These are phyloP conservation scores for Tillandsia fasciculata DNA, from an alignment of 176 grass and related monocot genomes.

Conservation along the genomic window DNA sequence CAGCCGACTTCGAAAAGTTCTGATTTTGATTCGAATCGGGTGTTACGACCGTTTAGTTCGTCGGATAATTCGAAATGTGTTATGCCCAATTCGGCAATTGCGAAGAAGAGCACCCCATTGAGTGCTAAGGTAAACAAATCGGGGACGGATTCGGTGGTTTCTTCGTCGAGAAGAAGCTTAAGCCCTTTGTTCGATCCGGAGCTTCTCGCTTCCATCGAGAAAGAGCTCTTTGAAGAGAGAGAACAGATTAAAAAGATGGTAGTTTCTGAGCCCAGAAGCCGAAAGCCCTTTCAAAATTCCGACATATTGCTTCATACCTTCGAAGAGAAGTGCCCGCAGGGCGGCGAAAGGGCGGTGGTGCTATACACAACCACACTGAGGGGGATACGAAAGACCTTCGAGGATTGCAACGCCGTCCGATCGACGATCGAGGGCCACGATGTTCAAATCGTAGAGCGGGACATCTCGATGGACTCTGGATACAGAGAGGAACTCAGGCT, in stretches of 20 bases:
- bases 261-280: conserved; percentile 21
- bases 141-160: conserved; percentile 23
- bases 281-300: conserved; percentile 31
- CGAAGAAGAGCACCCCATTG: conserved; percentile 48
- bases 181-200: conserved; percentile 91
- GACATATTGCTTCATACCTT: conserved; percentile 39
- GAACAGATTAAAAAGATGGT: conserved; percentile 70
- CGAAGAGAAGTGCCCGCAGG: conserved; percentile 47
- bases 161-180: conserved; percentile 71
- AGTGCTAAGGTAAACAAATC: conserved; percentile 33
- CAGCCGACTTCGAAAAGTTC: conserved; percentile 37
- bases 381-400: conserved; percentile 75
- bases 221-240: conserved; percentile 62
- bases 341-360: conserved; percentile 53
- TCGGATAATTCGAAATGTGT: conserved; percentile 62
- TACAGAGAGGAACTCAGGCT: conserved; percentile 82
- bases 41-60: conserved; percentile 63
- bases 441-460: conserved; percentile 74
- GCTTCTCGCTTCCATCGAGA: conserved; percentile 74
- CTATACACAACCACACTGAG: conserved; percentile 88
- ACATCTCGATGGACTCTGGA: conserved; percentile 98
- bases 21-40: conserved; percentile 30
- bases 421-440: conserved; percentile 57
- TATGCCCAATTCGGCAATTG: conserved; percentile 14
- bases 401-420: conserved; percentile 85